A percentile compares a stretch with the other conserved stretches of the same genome.
Evolutionary conservation across 1,284 basidiomycete species (phyloP).

Genomic region (Grifola frondosa): DNA sequence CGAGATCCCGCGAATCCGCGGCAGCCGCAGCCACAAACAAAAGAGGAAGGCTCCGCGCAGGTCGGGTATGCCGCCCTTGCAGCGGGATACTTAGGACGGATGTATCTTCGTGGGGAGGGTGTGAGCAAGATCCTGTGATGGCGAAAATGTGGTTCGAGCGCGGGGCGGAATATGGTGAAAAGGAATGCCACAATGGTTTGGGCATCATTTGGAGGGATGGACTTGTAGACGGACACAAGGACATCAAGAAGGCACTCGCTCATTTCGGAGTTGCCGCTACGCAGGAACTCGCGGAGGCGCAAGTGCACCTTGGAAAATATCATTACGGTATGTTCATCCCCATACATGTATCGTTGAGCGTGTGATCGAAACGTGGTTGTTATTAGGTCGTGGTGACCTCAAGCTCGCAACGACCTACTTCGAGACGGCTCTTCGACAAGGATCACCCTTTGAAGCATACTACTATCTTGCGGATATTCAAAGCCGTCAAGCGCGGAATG

Average conservation of each 20-base stretch:
- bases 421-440: conserved; percentile 79
- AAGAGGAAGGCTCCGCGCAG: conserved; percentile 57
- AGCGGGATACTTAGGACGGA: conserved; percentile 86
- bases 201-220: conserved; percentile 94
- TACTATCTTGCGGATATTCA: conserved; percentile 88
- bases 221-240: conserved; percentile 62
- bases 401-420: conserved; percentile 69
- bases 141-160: conserved; percentile 96
- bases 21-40: conserved; percentile 37
- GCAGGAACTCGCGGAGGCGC: conserved; percentile 86
- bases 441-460: conserved; percentile 90
- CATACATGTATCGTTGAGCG: background rate
- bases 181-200: conserved; percentile 85
- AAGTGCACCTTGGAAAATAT: conserved; percentile 87
- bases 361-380: conserved; percentile 4
- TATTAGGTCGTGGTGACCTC: conserved; percentile 61
- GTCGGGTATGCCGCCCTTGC: conserved; percentile 73
- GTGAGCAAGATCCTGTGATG: conserved; percentile 69
- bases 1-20: conserved; percentile 61
- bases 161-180: conserved; percentile 79
- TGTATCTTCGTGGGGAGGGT: conserved; percentile 95
- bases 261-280: conserved; percentile 83
- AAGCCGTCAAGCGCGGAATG: conserved; percentile 50
- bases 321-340: conserved; percentile 62
- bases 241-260: conserved; percentile 65